A percentile compares a stretch with the other conserved stretches of the same genome.
Evolutionary conservation across 2,329 filamentous ascomycete species (phyloP).

Genomic region (Sphaerostilbella broomeana): DNA sequence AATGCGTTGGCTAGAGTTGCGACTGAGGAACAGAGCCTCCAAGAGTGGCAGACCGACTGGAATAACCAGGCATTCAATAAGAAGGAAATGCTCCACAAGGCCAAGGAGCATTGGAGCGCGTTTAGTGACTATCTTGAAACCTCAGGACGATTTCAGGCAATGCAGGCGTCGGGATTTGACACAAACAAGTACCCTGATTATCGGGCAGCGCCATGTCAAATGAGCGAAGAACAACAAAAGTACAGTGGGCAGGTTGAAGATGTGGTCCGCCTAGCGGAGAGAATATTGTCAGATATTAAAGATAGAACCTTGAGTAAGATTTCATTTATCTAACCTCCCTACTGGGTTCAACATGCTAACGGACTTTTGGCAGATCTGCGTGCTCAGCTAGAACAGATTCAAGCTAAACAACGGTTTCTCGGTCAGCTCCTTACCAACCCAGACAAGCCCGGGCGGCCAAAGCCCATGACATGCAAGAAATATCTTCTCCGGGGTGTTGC

Average conservation of each 20-base stretch:
- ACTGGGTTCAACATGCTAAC: conserved; percentile 21
- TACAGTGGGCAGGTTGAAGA: conserved; percentile 26
- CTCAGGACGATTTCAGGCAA: conserved; percentile 29
- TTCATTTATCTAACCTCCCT: too few relatives aligned
- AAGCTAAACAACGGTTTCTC: conserved; percentile 32
- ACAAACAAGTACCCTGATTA: conserved; percentile 33
- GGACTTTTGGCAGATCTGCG: conserved; percentile 21
- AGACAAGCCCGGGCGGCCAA: conserved; percentile 29
- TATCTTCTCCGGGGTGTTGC: conserved; percentile 48
- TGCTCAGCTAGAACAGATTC: conserved; percentile 25
- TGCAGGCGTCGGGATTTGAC: conserved; percentile 33
- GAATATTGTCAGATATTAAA: conserved; percentile 30
- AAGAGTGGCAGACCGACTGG: conserved; percentile 24
- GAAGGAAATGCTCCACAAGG: conserved; percentile 25
- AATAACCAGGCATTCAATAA: conserved; percentile 23
- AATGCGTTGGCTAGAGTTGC: conserved; percentile 20
- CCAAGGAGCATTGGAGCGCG: conserved; percentile 25
- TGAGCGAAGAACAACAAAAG: conserved; percentile 27
- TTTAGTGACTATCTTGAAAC: conserved; percentile 31
- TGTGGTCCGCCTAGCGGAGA: conserved; percentile 28
- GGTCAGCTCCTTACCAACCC: conserved; percentile 34
- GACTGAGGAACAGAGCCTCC: conserved; percentile 21
- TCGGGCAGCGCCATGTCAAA: conserved; percentile 31
- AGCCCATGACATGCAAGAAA: conserved; percentile 36
- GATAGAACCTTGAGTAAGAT: conserved; percentile 31